A percentile compares a stretch with the other conserved stretches of the same genome.
These are phyloP conservation scores for Polygonum maritimum DNA, from an alignment of 148 eudicot species.

Conservation along the genomic window DNA sequence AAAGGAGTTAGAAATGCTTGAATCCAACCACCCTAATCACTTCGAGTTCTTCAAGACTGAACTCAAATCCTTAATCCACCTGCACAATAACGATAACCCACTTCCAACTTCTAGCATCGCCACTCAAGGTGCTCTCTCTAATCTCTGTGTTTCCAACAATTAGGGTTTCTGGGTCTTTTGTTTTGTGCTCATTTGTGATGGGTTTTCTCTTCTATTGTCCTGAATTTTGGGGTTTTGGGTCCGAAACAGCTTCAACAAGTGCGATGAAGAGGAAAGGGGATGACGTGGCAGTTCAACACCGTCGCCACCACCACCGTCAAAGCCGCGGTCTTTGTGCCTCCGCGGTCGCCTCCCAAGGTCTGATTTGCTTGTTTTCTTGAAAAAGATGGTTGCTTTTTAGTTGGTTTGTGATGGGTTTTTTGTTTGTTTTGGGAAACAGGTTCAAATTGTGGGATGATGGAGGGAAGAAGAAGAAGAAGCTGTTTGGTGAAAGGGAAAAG, in stretches of 20 bases:
- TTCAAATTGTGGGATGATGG: background rate
- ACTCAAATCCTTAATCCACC: slow-evolving; percentile 49
- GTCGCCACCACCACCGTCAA: no score
- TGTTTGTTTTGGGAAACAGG: background rate
- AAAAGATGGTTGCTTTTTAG: background rate
- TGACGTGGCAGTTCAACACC: background rate
- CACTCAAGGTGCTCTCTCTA: background rate
- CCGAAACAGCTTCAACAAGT: slow-evolving; percentile 8
- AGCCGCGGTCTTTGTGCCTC: background rate
- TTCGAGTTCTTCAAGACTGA: slow-evolving; percentile 45
- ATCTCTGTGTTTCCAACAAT: background rate
- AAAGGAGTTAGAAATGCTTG: slow-evolving; percentile 53
- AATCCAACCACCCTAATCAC: slow-evolving; percentile 39
- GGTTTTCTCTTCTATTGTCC: background rate
- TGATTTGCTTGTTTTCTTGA: background rate
- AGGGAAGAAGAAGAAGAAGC: background rate
- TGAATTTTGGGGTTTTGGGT: background rate
- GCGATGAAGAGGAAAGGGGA: background rate
- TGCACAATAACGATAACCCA: background rate
- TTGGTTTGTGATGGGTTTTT: background rate
- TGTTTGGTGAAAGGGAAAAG: background rate
- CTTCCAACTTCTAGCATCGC: background rate
- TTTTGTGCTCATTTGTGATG: background rate
- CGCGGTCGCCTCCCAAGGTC: background rate
- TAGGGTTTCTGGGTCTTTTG: background rate